A percentile compares a stretch with the other conserved stretches of the same genome.
phyloP scores from a whole-genome alignment of 2,329 filamentous ascomycete genomes.

The Fusarium sp. region DNA sequence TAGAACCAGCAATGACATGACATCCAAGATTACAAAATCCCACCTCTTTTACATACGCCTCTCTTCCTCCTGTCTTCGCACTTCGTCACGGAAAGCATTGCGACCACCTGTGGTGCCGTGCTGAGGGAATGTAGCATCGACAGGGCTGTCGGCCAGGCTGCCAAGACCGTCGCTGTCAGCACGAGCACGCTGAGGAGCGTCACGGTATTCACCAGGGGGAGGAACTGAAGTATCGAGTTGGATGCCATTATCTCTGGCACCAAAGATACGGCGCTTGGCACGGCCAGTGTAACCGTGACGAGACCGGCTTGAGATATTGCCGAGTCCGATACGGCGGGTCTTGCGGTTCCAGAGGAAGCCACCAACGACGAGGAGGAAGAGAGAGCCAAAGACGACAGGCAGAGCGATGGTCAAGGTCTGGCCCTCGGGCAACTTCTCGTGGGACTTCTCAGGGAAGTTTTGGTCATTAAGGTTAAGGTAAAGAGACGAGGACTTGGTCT shows the following conservation, averaged over 20 bases:
- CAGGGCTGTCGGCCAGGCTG: slow-evolving; percentile 58
- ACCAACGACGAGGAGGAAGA: slow-evolving; percentile 60
- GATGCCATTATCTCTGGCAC: slow-evolving; percentile 52
- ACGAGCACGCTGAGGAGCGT: slow-evolving; percentile 43
- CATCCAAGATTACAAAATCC: neutral
- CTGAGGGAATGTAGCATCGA: slow-evolving; percentile 52
- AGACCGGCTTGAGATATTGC: slow-evolving; percentile 59
- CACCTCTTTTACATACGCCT: slow-evolving; percentile 38
- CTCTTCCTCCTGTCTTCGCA: slow-evolving; percentile 56
- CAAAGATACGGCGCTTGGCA: slow-evolving; percentile 48
- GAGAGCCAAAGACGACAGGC: slow-evolving; percentile 58
- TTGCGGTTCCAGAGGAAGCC: slow-evolving; percentile 64
- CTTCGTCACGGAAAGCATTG: slow-evolving; percentile 60
- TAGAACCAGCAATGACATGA: neutral
- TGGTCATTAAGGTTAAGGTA: slow-evolving; percentile 48
- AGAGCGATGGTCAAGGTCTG: slow-evolving; percentile 61
- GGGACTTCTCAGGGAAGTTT: slow-evolving; percentile 48
- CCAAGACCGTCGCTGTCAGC: slow-evolving; percentile 59
- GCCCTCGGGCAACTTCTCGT: slow-evolving; percentile 46
- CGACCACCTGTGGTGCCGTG: slow-evolving; percentile 45
- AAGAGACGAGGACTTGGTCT: slow-evolving; percentile 53
- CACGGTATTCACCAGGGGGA: slow-evolving; percentile 46
- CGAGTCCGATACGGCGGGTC: slow-evolving; percentile 58
- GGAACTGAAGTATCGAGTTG: slow-evolving; percentile 52
- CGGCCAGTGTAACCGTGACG: slow-evolving; percentile 56